phyloP scores from a whole-genome alignment of 805 yeast species.

The Allodekkera sacchari region DNA sequence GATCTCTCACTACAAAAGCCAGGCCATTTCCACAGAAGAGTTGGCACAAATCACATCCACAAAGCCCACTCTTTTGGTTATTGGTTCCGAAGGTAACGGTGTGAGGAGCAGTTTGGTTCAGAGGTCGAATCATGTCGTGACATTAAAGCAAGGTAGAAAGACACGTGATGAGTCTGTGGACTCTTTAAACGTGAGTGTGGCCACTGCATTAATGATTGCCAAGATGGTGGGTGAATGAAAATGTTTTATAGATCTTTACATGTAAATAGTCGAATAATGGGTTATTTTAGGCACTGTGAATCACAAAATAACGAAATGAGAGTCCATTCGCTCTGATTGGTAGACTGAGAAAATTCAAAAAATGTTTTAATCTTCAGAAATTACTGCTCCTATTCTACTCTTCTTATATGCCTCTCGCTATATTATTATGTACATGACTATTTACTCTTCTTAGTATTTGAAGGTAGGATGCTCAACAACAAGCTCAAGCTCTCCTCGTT shows the following conservation, averaged over 20 bases:
- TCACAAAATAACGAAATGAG: no score
- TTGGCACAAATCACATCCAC: constrained; percentile 34
- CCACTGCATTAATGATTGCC: constrained; percentile 59
- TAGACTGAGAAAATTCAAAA: not conserved
- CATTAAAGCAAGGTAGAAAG: constrained; percentile 24
- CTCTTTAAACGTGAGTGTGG: constrained; percentile 85
- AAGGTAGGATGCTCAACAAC: constrained; percentile 15
- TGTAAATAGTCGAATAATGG: constrained; percentile 1
- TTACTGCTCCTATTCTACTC: not conserved
- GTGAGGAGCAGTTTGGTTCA: constrained; percentile 57
- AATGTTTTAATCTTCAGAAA: not conserved
- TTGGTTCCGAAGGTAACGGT: constrained; percentile 86
- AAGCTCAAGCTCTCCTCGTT: constrained; percentile 14
- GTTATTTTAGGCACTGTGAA: not conserved
- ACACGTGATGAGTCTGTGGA: constrained; percentile 41
- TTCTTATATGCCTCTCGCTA: not conserved
- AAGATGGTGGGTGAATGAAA: constrained; percentile 5
- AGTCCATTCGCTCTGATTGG: not conserved
- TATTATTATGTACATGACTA: constrained; percentile 2
- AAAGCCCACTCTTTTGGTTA: constrained; percentile 59
- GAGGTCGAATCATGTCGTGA: constrained; percentile 45
- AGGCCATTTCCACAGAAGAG: constrained; percentile 22
- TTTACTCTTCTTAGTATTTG: constrained; percentile 11
- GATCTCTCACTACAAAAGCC: constrained; percentile 22
- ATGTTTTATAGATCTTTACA: not conserved